Percentiles rank a stretch among this genome's conserved stretches.
Conservation (phyloP, 768 basidiomycete genomes). For the Collybiopsis luxurians region DNA sequence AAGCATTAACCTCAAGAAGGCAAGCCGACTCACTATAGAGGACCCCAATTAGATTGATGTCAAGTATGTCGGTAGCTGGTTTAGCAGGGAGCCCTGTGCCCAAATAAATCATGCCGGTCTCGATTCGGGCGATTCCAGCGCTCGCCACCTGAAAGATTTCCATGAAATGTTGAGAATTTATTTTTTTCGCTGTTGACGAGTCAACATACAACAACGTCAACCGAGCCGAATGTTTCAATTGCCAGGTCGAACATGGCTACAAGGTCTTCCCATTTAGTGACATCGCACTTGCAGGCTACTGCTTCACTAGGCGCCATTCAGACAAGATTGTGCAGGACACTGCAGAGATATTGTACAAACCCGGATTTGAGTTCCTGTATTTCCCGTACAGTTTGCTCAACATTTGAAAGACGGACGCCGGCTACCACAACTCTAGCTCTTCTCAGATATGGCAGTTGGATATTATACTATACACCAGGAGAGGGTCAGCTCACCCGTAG, state of each 20-base stretch:
- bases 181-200: no score
- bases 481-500: conserved; percentile 37
- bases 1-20: background rate
- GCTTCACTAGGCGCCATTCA: conserved; percentile 35
- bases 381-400: conserved; percentile 35
- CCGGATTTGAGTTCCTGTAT: conserved; percentile 35
- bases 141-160: conserved; percentile 49
- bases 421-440: conserved; percentile 57
- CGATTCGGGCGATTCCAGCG: conserved; percentile 42
- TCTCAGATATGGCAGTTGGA: no score
- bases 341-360: conserved; percentile 30
- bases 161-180: no score
- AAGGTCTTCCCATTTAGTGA: conserved; percentile 53
- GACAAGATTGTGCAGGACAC: background rate
- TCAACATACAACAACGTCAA: conserved; percentile 55
- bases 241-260: conserved; percentile 50
- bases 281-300: conserved; percentile 42
- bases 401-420: conserved; percentile 41
- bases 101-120: conserved; percentile 16
- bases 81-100: conserved; percentile 12
- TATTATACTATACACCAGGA: no score
- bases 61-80: conserved; percentile 22
- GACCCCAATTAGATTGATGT: conserved; percentile 29
- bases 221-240: conserved; percentile 40
- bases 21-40: conserved; percentile 22